Conservation (phyloP, 371 early-diverging fungal species). For the Mortierella sp. region DNA sequence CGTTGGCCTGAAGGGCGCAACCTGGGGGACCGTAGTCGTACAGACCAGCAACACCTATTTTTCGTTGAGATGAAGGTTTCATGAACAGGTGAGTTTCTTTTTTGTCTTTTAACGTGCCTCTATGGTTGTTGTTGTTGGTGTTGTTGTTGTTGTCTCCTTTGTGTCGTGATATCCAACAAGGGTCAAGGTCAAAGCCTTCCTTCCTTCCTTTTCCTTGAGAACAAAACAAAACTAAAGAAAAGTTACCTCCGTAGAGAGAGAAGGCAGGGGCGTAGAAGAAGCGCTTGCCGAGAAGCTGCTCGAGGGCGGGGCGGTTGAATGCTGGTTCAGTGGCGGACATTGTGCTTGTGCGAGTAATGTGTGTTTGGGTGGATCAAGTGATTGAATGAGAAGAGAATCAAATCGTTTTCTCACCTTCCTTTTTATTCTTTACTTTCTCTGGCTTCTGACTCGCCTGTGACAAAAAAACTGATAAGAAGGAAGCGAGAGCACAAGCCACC, state of each 20-base stretch:
- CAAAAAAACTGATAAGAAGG: neutral
- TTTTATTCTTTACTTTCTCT: neutral
- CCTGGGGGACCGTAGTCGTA: slow-evolving; percentile 99
- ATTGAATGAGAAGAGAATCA: neutral
- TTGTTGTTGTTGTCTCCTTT: neutral
- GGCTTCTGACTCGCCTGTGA: slow-evolving; percentile 10
- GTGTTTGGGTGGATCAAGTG: neutral
- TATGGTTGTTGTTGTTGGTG: neutral
- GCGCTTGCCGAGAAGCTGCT: slow-evolving; percentile 87
- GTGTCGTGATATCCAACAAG: neutral
- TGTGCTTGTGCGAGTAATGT: neutral
- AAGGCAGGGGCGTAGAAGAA: slow-evolving; percentile 98
- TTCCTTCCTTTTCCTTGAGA: too few species aligned
- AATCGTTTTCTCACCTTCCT: neutral
- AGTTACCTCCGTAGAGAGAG: slow-evolving; percentile 92
- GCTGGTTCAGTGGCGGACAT: slow-evolving; percentile 38
- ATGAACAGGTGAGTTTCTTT: neutral
- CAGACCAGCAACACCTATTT: slow-evolving; percentile 94
- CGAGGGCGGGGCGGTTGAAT: slow-evolving; percentile 75
- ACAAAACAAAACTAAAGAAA: too few species aligned
- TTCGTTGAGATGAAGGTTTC: neutral
- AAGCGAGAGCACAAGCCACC: slow-evolving; percentile 10
- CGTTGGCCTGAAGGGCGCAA: slow-evolving; percentile 96
- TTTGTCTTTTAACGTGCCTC: neutral
- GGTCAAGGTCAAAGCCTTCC: too few species aligned